Evolutionary conservation across 2,329 filamentous ascomycete genomes (phyloP).

Genomic region (Aureobasidium zeae): DNA sequence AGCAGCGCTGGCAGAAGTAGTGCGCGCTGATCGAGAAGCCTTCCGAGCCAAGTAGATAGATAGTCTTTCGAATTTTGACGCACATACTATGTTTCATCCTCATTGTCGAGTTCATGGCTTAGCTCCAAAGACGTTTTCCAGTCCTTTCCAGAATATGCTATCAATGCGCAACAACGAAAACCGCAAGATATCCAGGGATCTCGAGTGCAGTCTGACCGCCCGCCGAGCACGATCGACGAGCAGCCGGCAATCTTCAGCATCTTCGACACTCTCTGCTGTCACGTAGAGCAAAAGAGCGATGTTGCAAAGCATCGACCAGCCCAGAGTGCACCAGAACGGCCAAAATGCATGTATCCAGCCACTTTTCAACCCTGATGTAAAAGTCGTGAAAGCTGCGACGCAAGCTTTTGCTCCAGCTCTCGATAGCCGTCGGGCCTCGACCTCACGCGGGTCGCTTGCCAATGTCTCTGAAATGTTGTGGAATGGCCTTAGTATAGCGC

Average conservation of each 20-base stretch:
- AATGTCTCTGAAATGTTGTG: not conserved
- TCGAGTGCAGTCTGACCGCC: not conserved
- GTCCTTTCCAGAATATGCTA: conserved; percentile 5
- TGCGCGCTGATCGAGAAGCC: not conserved
- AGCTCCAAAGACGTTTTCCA: not conserved
- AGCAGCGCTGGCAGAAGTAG: not conserved
- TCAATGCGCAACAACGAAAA: not conserved
- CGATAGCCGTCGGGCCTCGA: not conserved
- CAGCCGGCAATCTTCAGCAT: not conserved
- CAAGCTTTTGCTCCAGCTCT: conserved; percentile 1
- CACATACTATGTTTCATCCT: no score
- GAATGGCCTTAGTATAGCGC: not conserved
- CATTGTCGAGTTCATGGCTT: no score
- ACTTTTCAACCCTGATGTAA: not conserved
- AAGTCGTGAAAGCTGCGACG: not conserved
- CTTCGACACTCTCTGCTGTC: no score
- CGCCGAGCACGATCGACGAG: not conserved
- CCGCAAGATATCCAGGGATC: not conserved
- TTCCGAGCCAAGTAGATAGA: no score
- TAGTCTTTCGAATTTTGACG: no score
- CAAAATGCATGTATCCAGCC: no score
- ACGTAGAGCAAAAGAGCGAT: no score
- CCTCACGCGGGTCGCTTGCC: not conserved
- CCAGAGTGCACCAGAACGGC: no score
- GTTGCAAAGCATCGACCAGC: no score